These are phyloP conservation scores for Orychophragmus violaceus DNA, from an alignment of 345 rosid species.

Conservation along the genomic window DNA sequence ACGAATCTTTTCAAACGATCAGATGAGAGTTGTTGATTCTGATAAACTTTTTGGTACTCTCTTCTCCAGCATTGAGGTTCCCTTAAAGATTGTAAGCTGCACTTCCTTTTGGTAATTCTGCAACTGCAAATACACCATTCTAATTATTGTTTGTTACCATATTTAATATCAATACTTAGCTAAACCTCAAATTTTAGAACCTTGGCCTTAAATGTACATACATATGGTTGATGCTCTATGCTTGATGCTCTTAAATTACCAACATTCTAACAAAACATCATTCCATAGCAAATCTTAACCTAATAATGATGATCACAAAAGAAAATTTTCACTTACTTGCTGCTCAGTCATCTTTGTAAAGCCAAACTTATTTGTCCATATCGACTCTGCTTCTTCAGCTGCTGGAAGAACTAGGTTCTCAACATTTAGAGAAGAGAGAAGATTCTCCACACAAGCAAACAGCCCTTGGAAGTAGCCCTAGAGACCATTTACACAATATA, in stretches of 20 bases:
- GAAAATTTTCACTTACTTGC: conserved; percentile 42
- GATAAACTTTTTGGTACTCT: conserved; percentile 37
- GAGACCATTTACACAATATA: background rate
- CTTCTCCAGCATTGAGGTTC: conserved; percentile 85
- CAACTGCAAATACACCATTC: conserved; percentile 42
- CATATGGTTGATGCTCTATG: background rate
- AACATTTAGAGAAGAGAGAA: conserved; percentile 66
- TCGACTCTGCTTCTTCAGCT: conserved; percentile 90
- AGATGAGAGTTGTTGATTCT: conserved; percentile 25
- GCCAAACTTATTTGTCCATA: conserved; percentile 89
- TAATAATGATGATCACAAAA: background rate
- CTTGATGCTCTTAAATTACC: background rate
- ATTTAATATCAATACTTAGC: background rate
- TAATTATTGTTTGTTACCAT: background rate
- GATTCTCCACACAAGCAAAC: conserved; percentile 74
- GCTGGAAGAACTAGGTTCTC: conserved; percentile 91
- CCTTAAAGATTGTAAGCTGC: conserved; percentile 78
- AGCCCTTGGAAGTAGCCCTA: conserved; percentile 92
- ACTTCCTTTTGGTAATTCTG: conserved; percentile 52
- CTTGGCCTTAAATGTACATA: background rate
- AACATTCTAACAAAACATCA: background rate
- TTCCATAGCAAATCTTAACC: background rate
- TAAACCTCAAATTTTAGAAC: too few relatives aligned
- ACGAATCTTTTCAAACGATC: conserved; percentile 5
- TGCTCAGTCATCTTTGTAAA: conserved; percentile 70